Base-by-base conservation (phyloP, 495 filamentous ascomycete species). In the Lepidopterella palustris region DNA sequence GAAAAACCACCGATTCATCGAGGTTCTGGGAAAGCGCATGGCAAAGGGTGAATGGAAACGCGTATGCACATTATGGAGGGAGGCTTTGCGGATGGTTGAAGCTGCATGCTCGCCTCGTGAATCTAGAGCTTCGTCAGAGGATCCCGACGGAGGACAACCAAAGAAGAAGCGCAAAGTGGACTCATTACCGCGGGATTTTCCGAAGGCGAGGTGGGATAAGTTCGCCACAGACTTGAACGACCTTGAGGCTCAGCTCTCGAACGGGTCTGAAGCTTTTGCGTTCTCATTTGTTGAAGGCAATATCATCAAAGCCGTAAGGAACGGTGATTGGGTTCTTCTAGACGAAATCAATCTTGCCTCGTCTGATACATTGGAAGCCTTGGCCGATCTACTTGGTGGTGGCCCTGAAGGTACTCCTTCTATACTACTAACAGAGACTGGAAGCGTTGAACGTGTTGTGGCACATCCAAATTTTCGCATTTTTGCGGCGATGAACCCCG, bases 401-500 rank as follows among this genome's bases (percentile, higher is more conserved):
- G 84, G 84, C 3, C 77, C 79, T 21, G 82, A 82, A 55, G 81
- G 78, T 10, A 71, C 78, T 0, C 90, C 91, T 1, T 96, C 88
- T 13, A 83, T 99, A 35, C 75, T 97, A 11, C 81, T 99, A 26
- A 88, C 90, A 0, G 95, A 99, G 73, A 90, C 89, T 35, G 95
- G 93, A 52, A 87, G 91, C 58, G 85, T 91, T 24, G 89, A 97
- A 70, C 81, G 90, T 45, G 84, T 97, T 8, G 82, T 85, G 53
- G 92, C 91, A 1, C 93, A 99, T 70, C 87, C 89, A 2, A 82
- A 96, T 64, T 99, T 99, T 71, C 85, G 95, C 29, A 87, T 99
- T 24, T 97, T 99, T 72, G 95, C 88, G 24, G 93, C 93, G 45
- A 99, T 99, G 95, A 99, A 99, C 68, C 95, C 95, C 45, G 92